Evolutionary conservation across 2,329 filamentous ascomycete species (phyloP).

Genomic region (Cladosporium sp.): DNA sequence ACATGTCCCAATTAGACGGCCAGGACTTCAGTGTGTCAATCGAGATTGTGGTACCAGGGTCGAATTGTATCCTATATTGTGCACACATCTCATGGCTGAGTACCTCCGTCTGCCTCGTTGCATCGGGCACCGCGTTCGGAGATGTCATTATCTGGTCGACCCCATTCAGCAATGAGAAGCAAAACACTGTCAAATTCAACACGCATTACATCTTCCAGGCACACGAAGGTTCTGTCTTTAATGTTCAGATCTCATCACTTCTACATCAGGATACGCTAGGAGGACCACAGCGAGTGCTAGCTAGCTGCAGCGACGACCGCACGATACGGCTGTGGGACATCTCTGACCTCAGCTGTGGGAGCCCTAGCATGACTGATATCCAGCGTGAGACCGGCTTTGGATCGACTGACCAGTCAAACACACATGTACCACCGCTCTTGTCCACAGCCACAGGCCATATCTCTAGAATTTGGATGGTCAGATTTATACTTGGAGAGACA

Average conservation of each 20-base stretch:
- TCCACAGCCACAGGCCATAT: slow-evolving; percentile 81
- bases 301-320: slow-evolving; percentile 92
- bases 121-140: slow-evolving; percentile 90
- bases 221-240: slow-evolving; percentile 93
- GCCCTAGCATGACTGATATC: slow-evolving; percentile 27
- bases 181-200: slow-evolving; percentile 35
- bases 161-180: slow-evolving; percentile 30
- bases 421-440: slow-evolving; percentile 50
- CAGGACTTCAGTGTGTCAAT: not conserved
- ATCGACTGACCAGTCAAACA: slow-evolving; percentile 35
- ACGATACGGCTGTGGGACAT: slow-evolving; percentile 89
- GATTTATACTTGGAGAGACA: slow-evolving; percentile 51
- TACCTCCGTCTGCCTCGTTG: slow-evolving; percentile 66
- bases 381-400: slow-evolving; percentile 51
- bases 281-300: slow-evolving; percentile 63
- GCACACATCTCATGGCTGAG: slow-evolving; percentile 70
- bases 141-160: slow-evolving; percentile 91
- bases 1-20: not conserved
- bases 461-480: slow-evolving; percentile 86
- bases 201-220: slow-evolving; percentile 62
- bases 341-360: slow-evolving; percentile 50
- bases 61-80: slow-evolving; percentile 84
- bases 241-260: slow-evolving; percentile 72
- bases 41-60: slow-evolving; percentile 57
- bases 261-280: slow-evolving; percentile 38